Base-by-base conservation (phyloP, 2,329 filamentous ascomycete species). In the Penicillium hordei region DNA sequence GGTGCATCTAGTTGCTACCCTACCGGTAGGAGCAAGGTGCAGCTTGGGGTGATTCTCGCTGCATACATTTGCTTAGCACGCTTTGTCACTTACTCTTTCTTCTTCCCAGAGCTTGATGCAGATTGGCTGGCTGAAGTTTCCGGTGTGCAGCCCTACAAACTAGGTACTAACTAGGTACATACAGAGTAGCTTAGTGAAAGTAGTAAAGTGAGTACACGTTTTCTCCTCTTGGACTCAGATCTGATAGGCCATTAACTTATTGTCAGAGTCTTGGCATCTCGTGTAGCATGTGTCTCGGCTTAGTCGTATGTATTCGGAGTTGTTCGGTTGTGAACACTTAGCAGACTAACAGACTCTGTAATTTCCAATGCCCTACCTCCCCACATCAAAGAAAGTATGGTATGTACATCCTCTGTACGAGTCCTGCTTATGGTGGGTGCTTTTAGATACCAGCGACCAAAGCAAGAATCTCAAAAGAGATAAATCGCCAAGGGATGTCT, bases 211-310 rank as follows among this genome's bases (percentile, higher is more conserved):
- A 46, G 23, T 23, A 40, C 12, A 9, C 29, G 27, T n/a, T 42
- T 13, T n/a, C 17, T 43, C 43, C 34, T 44, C 34, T n/a, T 52
- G 17, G 12, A 27, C 17, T 36, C 15, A 12, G 19, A 51, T 48
- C 33, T 39, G 36, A 51, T 55, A 62, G 45, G 48, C 36, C n/a
- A 39, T 19, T 43, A 23, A 23, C 34, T 36, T 42, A 48, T 52
- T 15, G 17, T 40, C 38, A 33, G 15, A 55, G 36, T n/a, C 25
- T 45, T 46, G 29, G 34, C 12, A 34, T 43, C 13, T 13, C 1
- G 48, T 56, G 51, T 55, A 58, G 50, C 21, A 33, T 48, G 6
- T 21, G 29, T 45, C 29, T 21, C 6, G n/a, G 19, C 13, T 57
- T 50, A 10, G 31, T 19, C 19, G 9, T 25, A 39, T 23, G 21